Evolutionary conservation across 106 monocot genomes (phyloP).

Genomic region (Acorus calamus): DNA sequence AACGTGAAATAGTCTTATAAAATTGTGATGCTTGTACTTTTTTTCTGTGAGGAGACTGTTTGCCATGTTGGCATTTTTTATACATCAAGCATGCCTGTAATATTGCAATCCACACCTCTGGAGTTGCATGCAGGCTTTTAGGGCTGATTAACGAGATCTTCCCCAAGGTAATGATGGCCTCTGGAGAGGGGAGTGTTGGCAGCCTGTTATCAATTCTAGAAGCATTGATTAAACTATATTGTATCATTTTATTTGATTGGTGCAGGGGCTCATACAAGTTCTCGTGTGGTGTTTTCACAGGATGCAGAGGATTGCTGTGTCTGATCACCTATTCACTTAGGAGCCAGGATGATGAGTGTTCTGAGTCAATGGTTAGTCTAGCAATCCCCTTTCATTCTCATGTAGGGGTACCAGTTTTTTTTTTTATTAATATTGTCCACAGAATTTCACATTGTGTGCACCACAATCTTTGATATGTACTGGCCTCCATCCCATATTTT

Average conservation of each 20-base stretch:
- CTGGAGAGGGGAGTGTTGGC: slow-evolving; percentile 11
- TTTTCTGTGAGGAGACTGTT: no score
- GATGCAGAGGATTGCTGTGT: neutral
- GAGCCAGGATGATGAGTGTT: slow-evolving; percentile 9
- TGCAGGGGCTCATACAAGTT: neutral
- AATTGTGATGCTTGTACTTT: no score
- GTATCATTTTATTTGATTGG: no score
- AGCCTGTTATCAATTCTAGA: slow-evolving; percentile 13
- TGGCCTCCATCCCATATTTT: no score
- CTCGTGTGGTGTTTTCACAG: slow-evolving; percentile 8
- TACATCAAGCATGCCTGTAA: neutral
- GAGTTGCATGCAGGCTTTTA: neutral
- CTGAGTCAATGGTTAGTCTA: slow-evolving; percentile 33
- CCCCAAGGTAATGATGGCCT: slow-evolving; percentile 17
- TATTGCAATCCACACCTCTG: neutral
- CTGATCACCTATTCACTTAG: neutral
- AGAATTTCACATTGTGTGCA: no score
- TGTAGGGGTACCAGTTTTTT: neutral
- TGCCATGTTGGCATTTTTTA: no score
- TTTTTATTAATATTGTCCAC: neutral
- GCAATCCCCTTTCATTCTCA: neutral
- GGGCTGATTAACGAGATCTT: slow-evolving; percentile 22
- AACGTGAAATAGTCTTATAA: no score
- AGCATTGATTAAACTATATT: neutral
- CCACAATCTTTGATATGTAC: no score